Conservation (phyloP, 208 protist genomes). For the Leishmania lainsoni region DNA sequence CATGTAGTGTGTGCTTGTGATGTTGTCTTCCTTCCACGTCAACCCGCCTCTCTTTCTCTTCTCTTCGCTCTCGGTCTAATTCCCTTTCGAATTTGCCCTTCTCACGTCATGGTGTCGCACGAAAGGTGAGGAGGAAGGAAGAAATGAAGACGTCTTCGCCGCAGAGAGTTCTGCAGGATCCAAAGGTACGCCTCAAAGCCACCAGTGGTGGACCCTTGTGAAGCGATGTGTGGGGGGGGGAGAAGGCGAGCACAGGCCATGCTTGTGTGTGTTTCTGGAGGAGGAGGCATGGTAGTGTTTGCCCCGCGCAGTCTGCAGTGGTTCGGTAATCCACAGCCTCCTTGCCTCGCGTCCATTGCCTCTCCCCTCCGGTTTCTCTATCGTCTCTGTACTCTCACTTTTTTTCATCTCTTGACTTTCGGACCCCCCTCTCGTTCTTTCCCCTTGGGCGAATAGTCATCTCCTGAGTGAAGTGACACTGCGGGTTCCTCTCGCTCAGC, state of each 20-base stretch:
- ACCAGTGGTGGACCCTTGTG: neutral
- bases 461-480: neutral
- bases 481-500: neutral
- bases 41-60: neutral
- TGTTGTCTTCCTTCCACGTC: neutral
- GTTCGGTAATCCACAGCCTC: neutral
- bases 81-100: neutral
- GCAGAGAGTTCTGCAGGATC: neutral
- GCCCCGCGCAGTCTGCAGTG: neutral
- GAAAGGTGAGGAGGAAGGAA: neutral
- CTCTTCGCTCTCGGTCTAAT: neutral
- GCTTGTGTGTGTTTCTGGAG: neutral
- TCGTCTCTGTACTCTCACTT: neutral
- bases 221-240: too few species aligned
- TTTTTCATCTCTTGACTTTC: neutral
- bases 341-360: too few species aligned
- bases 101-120: neutral
- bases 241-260: neutral
- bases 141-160: neutral
- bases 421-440: neutral
- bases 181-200: neutral
- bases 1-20: neutral
- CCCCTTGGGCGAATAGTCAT: neutral
- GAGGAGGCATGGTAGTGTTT: neutral
- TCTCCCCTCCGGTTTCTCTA: neutral